Base-by-base conservation (phyloP, 139 green algal genomes). In the Nannochloris sp. region DNA sequence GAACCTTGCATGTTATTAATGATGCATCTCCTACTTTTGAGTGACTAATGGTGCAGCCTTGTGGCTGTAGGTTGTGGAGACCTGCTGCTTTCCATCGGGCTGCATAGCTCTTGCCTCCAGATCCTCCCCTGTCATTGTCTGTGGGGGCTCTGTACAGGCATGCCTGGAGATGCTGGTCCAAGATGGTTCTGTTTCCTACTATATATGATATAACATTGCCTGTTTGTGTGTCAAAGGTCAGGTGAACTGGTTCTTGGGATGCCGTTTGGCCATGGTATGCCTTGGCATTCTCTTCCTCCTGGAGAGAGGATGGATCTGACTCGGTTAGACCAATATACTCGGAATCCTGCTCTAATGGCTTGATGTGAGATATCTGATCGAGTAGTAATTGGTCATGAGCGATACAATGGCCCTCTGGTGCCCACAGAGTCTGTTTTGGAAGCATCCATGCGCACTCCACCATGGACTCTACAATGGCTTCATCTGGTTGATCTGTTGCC, bases 91-190 rank as follows among this genome's bases (percentile, higher is more conserved):
- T 79, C 80, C 80, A 86, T 31, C 86, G 63, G 10, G 68, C 77
- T 4, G 81, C 76, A 57, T 90, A 86, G 80, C 80, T 89, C 57
- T 46, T 80, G 50, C 85, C 84, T 3, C 68, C 73, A 0, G 56
- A 72, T 46, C 89, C 89, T 40, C 88, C 89, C 0, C 76, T 64
- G 79, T 96, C 89, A 73, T 96, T 96, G 79, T 96, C 89, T 18
- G 86, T 95, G 43, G 75, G 57, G 0, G 88, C 85, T 9, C 88
- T 72, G 69, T 83, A 89, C 44, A 95, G 76, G 61, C 74, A 86
- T 5, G 79, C 75, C 11, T 29, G 9, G 15, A 5, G 61, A 49
- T 15, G 62, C 37, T 1, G 69, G 48, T 66, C 89, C 64, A 48
- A 82, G 44, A 46, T 72, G 16, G 3, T 18, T 21, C 16, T 53